Percentiles rank a stretch among this genome's conserved stretches.
phyloP scores from a whole-genome alignment of 169 alveolate genomes.

The Neospora caninum region DNA sequence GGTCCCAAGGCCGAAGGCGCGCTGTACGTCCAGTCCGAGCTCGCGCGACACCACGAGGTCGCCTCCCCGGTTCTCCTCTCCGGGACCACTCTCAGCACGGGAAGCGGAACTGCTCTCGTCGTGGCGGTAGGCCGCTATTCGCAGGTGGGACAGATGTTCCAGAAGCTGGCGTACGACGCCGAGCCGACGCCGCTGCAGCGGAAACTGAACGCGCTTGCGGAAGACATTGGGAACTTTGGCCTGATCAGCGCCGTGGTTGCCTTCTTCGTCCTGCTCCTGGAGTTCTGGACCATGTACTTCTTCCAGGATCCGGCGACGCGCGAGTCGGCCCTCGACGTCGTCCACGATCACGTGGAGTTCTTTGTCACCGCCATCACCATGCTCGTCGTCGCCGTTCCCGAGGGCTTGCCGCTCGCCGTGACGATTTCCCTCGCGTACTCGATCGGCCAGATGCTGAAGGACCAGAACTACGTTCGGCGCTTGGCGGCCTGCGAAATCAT shows the following conservation, averaged over 20 bases:
- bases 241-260: constrained; percentile 78
- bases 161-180: constrained; percentile 71
- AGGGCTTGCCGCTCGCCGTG: constrained; percentile 95
- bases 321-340: constrained; percentile 45
- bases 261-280: constrained; percentile 78
- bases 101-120: constrained; percentile 84
- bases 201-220: constrained; percentile 85
- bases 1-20: not conserved
- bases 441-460: constrained; percentile 89
- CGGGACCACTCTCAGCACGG: constrained; percentile 87
- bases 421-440: constrained; percentile 89
- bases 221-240: constrained; percentile 83
- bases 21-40: not conserved
- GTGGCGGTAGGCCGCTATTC: constrained; percentile 87
- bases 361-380: constrained; percentile 84
- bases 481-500: constrained; percentile 88
- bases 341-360: constrained; percentile 65
- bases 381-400: constrained; percentile 93
- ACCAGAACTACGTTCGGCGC: constrained; percentile 73
- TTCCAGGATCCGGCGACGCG: constrained; percentile 32
- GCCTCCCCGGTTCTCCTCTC: constrained; percentile 83
- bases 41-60: constrained; percentile 72
- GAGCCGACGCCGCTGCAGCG: constrained; percentile 84
- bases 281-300: constrained; percentile 61
- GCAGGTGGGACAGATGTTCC: constrained; percentile 77